phyloP scores from a whole-genome alignment of 768 basidiomycete genomes.

The Suillus sp. region DNA sequence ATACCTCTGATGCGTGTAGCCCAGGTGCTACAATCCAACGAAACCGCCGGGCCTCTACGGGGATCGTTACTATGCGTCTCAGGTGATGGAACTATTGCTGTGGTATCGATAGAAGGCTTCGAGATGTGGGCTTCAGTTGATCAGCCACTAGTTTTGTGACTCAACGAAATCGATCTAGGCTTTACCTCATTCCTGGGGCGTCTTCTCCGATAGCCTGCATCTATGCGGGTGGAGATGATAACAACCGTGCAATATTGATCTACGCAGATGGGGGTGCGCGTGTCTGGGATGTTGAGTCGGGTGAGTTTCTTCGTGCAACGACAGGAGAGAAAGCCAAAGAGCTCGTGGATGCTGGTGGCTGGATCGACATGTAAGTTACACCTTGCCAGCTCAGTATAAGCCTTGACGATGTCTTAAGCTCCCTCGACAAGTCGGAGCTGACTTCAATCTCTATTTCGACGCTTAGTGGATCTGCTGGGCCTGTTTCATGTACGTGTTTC shows the following conservation, averaged over 20 bases:
- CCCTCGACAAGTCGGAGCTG: slow-evolving; percentile 29
- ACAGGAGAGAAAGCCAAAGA: slow-evolving; percentile 74
- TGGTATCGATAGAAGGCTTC: slow-evolving; percentile 73
- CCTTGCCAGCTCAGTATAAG: neutral
- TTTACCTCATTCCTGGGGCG: slow-evolving; percentile 82
- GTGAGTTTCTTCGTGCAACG: slow-evolving; percentile 87
- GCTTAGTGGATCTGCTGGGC: slow-evolving; percentile 20
- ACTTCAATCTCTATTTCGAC: slow-evolving; percentile 28
- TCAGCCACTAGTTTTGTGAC: neutral
- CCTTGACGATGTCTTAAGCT: slow-evolving; percentile 18
- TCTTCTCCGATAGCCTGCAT: slow-evolving; percentile 64
- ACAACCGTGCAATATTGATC: slow-evolving; percentile 70
- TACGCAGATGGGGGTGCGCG: slow-evolving; percentile 79
- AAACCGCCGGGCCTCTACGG: slow-evolving; percentile 55
- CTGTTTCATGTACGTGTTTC: slow-evolving; percentile 27
- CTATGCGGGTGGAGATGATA: slow-evolving; percentile 50
- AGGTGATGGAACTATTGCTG: slow-evolving; percentile 78
- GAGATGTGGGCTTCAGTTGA: slow-evolving; percentile 65
- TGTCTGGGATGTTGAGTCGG: slow-evolving; percentile 82
- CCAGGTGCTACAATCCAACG: slow-evolving; percentile 48
- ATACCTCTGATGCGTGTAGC: slow-evolving; percentile 62
- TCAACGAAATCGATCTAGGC: slow-evolving; percentile 41
- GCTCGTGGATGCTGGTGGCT: slow-evolving; percentile 67
- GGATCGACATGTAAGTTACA: slow-evolving; percentile 65
- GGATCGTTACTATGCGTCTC: slow-evolving; percentile 76